Percentiles rank a stretch among this genome's conserved stretches.
phyloP scores from a whole-genome alignment of 495 filamentous ascomycete species.

The Neurospora sp. region DNA sequence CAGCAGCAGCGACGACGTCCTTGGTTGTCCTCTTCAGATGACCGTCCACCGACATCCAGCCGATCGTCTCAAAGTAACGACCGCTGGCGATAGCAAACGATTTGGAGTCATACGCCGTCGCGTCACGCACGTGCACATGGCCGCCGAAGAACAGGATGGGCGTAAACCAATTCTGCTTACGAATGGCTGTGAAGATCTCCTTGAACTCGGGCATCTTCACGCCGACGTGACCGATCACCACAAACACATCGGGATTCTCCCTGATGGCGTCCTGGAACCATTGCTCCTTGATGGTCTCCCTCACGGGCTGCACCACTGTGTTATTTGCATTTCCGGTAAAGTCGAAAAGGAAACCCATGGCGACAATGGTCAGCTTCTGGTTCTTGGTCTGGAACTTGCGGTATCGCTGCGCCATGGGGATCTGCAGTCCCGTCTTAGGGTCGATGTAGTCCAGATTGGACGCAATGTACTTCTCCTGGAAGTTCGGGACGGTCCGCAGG shows the following conservation, averaged over 20 bases:
- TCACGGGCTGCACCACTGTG: constrained; percentile 68
- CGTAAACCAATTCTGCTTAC: constrained; percentile 61
- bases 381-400: constrained; percentile 85
- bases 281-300: constrained; percentile 63
- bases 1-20: constrained; percentile 9
- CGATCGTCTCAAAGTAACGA: constrained; percentile 97
- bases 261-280: constrained; percentile 87
- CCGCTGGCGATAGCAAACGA: constrained; percentile 79
- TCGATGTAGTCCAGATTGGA: constrained; percentile 89
- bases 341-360: constrained; percentile 91
- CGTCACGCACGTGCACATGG: constrained; percentile 84
- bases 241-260: constrained; percentile 78
- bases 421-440: constrained; percentile 52
- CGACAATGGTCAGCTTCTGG: constrained; percentile 68
- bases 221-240: constrained; percentile 80
- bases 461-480: constrained; percentile 64
- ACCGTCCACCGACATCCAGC: constrained; percentile 81
- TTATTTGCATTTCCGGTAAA: constrained; percentile 85
- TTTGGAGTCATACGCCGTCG: constrained; percentile 65
- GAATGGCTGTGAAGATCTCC: constrained; percentile 66
- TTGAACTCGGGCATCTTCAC: constrained; percentile 69
- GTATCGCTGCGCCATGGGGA: constrained; percentile 72
- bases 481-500: constrained; percentile 65
- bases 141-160: constrained; percentile 93
- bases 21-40: constrained; percentile 32